Evolutionary conservation across 768 basidiomycete genomes (phyloP).

Genomic region (Sporobolomyces roseus): DNA sequence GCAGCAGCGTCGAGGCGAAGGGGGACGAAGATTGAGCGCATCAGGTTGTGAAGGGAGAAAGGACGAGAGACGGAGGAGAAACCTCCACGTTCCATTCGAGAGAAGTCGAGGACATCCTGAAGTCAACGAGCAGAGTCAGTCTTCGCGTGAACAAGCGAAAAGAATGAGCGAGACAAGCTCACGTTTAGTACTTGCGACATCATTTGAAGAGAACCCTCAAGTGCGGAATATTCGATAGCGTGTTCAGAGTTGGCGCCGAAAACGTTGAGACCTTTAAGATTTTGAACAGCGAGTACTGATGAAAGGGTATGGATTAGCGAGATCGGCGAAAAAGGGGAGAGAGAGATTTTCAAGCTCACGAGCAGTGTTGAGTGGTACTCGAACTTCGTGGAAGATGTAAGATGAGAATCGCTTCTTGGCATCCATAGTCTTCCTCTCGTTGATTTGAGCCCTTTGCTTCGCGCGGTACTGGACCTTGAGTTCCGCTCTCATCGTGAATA

Average conservation of each 20-base stretch:
- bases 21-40: conserved; percentile 51
- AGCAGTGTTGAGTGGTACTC: conserved; percentile 57
- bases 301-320: no score
- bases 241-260: conserved; percentile 62
- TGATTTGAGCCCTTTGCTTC: conserved; percentile 69
- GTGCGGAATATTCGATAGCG: conserved; percentile 80
- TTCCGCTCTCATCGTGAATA: conserved; percentile 68
- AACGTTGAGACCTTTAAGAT: conserved; percentile 74
- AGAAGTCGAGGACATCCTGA: conserved; percentile 50
- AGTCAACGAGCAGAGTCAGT: conserved; percentile 35
- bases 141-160: neutral
- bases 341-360: conserved; percentile 24
- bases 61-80: conserved; percentile 58
- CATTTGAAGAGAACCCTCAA: conserved; percentile 75
- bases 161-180: neutral
- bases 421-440: conserved; percentile 62
- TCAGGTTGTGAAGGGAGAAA: conserved; percentile 53
- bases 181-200: conserved; percentile 64
- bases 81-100: conserved; percentile 66
- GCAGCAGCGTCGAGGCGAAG: conserved; percentile 45
- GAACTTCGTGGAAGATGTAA: conserved; percentile 55
- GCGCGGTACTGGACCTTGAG: conserved; percentile 69
- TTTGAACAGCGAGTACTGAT: conserved; percentile 74
- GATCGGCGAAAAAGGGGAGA: no score
- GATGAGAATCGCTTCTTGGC: conserved; percentile 71